Evolutionary conservation across 148 eudicot species (phyloP), one percentile per base, ranked within the genome.

Genomic region (Limonium bicolor): DNA sequence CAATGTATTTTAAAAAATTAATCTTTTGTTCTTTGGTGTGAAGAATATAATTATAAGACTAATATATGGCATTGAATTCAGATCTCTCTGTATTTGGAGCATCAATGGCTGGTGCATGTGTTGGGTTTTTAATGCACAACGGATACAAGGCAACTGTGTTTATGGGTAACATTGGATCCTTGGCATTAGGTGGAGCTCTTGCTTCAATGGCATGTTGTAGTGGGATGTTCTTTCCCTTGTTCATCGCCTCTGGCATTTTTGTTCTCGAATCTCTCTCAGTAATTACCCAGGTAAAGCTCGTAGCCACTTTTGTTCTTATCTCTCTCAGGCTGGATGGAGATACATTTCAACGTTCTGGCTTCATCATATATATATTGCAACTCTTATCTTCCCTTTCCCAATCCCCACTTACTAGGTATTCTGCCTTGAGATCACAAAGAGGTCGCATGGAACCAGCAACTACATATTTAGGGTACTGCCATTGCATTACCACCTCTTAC

Each of bases 41-140:
- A n/a, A n/a, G n/a, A n/a, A n/a, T n/a, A n/a, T n/a, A n/a, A n/a
- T n/a, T n/a, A n/a, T n/a, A n/a, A n/a, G n/a, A n/a, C n/a, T n/a
- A n/a, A n/a, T 7, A 14, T 43, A 15, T 55, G 36, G 14, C 6
- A 30, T 49, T 46, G 42, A 51, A 47, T 40, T 34, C 80, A 88
- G 97, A 73, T 34, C 74, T 83, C 50, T 69, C 97, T 37, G 57
- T 88, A 12, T 88, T 88, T 63, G 97, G 97, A 50, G 80, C 92
- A 63, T 88, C 97, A 18, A 88, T 88, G 97, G 86, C 97, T 21
- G 97, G 97, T 40, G 97, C 97, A 14, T 88, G 97, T 70, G 61
- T 72, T 55, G 97, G 97, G 51, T 83, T 83, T 51, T 88, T 88
- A 59, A 56, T 74, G 32, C 97, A 88, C 46, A 88, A 83, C 55